Evolutionary conservation across 345 rosid species (phyloP).

Genomic region (Cardiospermum halicacabum): DNA sequence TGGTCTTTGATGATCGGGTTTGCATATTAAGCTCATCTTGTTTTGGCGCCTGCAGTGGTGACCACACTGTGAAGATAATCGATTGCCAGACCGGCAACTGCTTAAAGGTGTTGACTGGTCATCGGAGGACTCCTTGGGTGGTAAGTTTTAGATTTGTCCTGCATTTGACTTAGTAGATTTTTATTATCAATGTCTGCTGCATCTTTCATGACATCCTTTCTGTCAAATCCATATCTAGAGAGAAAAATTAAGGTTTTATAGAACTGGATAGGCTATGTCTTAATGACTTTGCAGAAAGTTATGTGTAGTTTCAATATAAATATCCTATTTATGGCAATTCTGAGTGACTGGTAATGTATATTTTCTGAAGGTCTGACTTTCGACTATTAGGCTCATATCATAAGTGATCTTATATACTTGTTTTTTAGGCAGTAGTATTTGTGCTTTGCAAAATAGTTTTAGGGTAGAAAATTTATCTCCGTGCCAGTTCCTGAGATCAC

Average conservation of each 20-base stretch:
- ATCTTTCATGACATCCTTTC: not conserved
- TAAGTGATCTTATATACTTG: not conserved
- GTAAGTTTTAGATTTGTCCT: constrained; percentile 43
- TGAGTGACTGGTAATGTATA: not conserved
- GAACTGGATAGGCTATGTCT: not conserved
- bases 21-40: constrained; percentile 13
- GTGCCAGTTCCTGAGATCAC: not conserved
- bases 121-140: constrained; percentile 99
- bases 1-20: constrained; percentile 3
- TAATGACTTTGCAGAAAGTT: not conserved
- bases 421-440: not conserved
- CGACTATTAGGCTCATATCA: not conserved
- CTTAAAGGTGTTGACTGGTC: constrained; percentile 89
- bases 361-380: not conserved
- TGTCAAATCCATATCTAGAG: not conserved
- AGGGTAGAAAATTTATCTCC: not conserved
- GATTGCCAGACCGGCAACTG: constrained; percentile 88
- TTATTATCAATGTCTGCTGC: not conserved
- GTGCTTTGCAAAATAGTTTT: not conserved
- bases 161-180: not conserved
- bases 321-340: not conserved
- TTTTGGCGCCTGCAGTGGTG: constrained; percentile 56
- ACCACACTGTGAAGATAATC: constrained; percentile 91
- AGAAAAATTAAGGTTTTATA: not conserved
- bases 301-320: not conserved